Evolutionary conservation across 768 basidiomycete species (phyloP), one percentile per base, ranked within the genome.

Genomic region (Mycena floridula): DNA sequence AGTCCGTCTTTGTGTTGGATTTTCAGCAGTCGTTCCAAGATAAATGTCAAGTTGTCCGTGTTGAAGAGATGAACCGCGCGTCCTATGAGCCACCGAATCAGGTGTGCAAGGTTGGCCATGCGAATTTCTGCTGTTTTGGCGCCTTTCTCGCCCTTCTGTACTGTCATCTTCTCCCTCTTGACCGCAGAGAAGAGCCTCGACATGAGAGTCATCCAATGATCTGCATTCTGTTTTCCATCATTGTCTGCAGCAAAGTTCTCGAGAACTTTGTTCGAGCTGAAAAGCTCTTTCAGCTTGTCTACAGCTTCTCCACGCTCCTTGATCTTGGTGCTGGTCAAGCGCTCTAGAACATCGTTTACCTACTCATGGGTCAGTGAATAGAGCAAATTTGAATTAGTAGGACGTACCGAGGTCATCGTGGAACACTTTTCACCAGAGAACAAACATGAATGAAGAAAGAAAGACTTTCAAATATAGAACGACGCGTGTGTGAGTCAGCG

Each of bases 141-240:
- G 23, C 67, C 54, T 18, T 66, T 69, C 46, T 70, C 69, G 13
- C 50, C 62, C 58, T 75, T 82, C 66, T 96, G 94, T 43, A 60
- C 68, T 18, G 65, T 55, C 37, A 93, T 81, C 2, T 76, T 66
- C 8, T 67, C 65, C n/a, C n/a, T n/a, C n/a, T n/a, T n/a, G n/a
- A n/a, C n/a, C n/a, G n/a, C n/a, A n/a, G n/a, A n/a, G 57, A 92
- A 93, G 6, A 96, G 64, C 13, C 78, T 79, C 52, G 89, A 78
- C 54, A 83, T 89, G 7, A 92, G 66, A 7, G 70, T 64, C 20
- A 82, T 63, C 87, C 88, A 94, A 37, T 51, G 43, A 27, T 57
- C 53, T 18, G 67, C 63, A 21, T 68, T 55, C 37, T 52, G 57
- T n/a, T 60, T 58, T 13, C 63, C 66, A 35, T 65, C 45, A 24